Conservation (phyloP, 345 rosid genomes). For the Leavenworthia alabamica region DNA sequence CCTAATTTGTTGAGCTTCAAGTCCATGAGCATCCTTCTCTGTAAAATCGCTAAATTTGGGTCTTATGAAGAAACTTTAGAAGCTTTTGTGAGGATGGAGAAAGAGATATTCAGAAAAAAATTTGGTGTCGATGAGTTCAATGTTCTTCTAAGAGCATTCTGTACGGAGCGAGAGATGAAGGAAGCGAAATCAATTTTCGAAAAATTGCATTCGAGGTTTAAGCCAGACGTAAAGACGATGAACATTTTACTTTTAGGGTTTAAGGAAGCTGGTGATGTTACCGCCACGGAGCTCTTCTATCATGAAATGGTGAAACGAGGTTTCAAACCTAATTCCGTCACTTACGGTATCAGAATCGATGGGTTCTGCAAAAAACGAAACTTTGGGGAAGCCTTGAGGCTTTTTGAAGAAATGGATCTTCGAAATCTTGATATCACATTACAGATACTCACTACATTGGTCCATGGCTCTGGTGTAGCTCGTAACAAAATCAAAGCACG, state of each 20-base stretch:
- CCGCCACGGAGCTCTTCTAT: conserved; percentile 71
- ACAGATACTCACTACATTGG: conserved; percentile 69
- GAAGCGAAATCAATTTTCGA: conserved; percentile 67
- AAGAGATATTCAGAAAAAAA: conserved; percentile 42
- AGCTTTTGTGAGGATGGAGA: conserved; percentile 65
- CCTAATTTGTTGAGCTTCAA: conserved; percentile 55
- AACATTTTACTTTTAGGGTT: conserved; percentile 72
- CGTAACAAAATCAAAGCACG: conserved; percentile 50
- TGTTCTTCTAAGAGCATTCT: conserved; percentile 67
- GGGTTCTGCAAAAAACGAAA: conserved; percentile 72
- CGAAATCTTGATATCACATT: conserved; percentile 36
- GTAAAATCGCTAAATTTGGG: conserved; percentile 54
- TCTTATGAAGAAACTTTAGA: conserved; percentile 65
- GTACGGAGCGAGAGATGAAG: conserved; percentile 63
- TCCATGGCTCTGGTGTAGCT: conserved; percentile 74
- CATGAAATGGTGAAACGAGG: conserved; percentile 76
- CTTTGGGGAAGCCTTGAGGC: conserved; percentile 66
- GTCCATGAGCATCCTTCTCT: conserved; percentile 76
- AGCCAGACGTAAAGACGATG: conserved; percentile 69
- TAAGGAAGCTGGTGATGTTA: conserved; percentile 67
- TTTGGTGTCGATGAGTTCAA: conserved; percentile 73
- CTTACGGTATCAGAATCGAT: conserved; percentile 66
- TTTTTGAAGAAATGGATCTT: conserved; percentile 67
- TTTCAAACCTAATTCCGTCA: conserved; percentile 46
- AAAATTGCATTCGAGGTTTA: conserved; percentile 49